Evolutionary conservation across 139 green algal genomes (phyloP).

Genomic region (Pedinophyceae sp.): DNA sequence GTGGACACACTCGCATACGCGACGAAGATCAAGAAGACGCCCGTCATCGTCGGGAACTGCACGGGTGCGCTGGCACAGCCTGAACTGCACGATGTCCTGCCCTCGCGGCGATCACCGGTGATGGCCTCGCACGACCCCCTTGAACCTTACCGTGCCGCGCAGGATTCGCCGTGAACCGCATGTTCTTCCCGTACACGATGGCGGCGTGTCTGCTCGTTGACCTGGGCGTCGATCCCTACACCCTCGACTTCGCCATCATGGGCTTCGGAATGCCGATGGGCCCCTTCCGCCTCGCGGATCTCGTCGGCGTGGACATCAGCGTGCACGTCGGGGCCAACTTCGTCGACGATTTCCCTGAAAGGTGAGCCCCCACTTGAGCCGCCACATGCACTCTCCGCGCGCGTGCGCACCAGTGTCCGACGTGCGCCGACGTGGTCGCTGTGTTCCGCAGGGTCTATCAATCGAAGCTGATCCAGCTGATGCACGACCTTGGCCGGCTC

Average conservation of each 20-base stretch:
- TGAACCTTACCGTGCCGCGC: neutral
- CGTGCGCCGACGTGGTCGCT: no score
- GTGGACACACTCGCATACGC: constrained; percentile 25
- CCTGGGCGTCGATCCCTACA: constrained; percentile 69
- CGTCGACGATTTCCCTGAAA: constrained; percentile 71
- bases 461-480: constrained; percentile 46
- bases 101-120: no score
- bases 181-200: constrained; percentile 99
- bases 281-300: constrained; percentile 71
- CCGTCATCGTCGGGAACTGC: constrained; percentile 97
- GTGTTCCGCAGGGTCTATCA: constrained; percentile 32
- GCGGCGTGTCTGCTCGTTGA: constrained; percentile 79
- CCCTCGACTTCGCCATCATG: constrained; percentile 69
- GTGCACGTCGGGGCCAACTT: constrained; percentile 91
- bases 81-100: no score
- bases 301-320: constrained; percentile 76
- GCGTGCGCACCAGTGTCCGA: neutral
- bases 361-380: constrained; percentile 8
- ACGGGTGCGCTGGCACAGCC: constrained; percentile 42
- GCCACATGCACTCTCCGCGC: neutral
- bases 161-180: constrained; percentile 95
- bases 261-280: constrained; percentile 98
- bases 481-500: constrained; percentile 69
- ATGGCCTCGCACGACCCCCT: no score
- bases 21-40: constrained; percentile 87